Evolutionary conservation across 2,329 filamentous ascomycete species (phyloP).

Genomic region (Zymoseptoria brevis): DNA sequence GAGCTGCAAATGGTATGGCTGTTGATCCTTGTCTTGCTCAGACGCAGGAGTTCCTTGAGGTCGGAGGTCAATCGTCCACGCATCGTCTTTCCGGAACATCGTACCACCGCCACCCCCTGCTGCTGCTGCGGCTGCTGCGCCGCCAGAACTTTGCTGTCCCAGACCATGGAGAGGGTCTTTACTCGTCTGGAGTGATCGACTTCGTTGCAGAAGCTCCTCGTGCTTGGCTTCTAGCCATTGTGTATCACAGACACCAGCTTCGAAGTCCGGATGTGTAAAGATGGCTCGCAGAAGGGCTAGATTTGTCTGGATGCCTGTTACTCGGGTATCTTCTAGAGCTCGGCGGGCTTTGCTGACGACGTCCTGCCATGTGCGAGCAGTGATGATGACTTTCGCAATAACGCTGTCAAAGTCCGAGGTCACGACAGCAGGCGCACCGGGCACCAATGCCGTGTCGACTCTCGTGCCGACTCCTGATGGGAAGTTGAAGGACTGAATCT

Average conservation of each 20-base stretch:
- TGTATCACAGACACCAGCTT: constrained; percentile 43
- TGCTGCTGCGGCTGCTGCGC: constrained; percentile 26
- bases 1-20: constrained; percentile 46
- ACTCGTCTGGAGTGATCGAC: constrained; percentile 8
- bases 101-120: constrained; percentile 30
- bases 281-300: constrained; percentile 48
- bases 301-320: constrained; percentile 54
- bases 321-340: constrained; percentile 47
- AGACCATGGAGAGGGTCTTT: constrained; percentile 21
- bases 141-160: constrained; percentile 15
- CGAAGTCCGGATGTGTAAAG: constrained; percentile 44
- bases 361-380: constrained; percentile 45
- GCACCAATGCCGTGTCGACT: constrained; percentile 49
- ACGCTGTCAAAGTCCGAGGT: constrained; percentile 52
- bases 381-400: constrained; percentile 53
- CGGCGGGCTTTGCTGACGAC: constrained; percentile 47
- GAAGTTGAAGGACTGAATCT: constrained; percentile 47
- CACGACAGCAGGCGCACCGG: constrained; percentile 37
- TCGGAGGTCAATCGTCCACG: constrained; percentile 18
- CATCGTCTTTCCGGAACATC: constrained; percentile 37
- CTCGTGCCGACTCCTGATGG: constrained; percentile 52
- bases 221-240: constrained; percentile 51
- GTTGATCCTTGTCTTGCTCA: constrained; percentile 6
- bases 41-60: constrained; percentile 2
- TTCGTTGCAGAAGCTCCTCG: constrained; percentile 29